Conservation (phyloP, 2,329 filamentous ascomycete genomes). For the Clonostachys solani region DNA sequence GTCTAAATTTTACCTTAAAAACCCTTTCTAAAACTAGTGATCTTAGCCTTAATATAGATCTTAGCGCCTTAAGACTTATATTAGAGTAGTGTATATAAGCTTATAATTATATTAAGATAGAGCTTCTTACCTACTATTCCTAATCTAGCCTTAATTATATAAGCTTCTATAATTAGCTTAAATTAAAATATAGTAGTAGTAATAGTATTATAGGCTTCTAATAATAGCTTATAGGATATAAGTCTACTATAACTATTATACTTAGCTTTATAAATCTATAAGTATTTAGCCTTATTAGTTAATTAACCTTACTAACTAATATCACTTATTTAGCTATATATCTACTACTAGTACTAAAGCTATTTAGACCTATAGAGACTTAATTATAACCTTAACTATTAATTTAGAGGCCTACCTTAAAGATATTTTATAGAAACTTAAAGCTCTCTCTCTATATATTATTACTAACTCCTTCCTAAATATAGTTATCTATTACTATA, state of each 20-base stretch:
- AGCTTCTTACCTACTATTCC: neutral
- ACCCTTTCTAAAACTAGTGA: neutral
- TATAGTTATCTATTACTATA: too few species aligned
- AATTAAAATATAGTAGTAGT: neutral
- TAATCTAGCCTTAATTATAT: neutral
- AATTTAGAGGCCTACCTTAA: neutral
- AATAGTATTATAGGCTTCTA: neutral
- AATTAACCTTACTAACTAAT: neutral
- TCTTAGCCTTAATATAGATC: neutral
- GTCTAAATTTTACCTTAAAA: neutral
- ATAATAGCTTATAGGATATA: neutral
- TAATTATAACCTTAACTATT: neutral
- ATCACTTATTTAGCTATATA: neutral
- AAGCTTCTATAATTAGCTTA: neutral
- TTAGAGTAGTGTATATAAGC: neutral
- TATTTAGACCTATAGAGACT: neutral
- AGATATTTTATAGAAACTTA: neutral
- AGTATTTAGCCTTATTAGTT: neutral
- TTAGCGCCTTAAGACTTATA: neutral
- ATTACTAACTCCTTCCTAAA: too few species aligned
- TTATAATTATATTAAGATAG: neutral
- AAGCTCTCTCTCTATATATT: too few species aligned
- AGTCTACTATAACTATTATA: neutral
- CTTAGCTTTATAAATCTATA: neutral
- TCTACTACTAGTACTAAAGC: neutral